phyloP scores from a whole-genome alignment of 331 rosid species.

The Pyrus hybrid region DNA sequence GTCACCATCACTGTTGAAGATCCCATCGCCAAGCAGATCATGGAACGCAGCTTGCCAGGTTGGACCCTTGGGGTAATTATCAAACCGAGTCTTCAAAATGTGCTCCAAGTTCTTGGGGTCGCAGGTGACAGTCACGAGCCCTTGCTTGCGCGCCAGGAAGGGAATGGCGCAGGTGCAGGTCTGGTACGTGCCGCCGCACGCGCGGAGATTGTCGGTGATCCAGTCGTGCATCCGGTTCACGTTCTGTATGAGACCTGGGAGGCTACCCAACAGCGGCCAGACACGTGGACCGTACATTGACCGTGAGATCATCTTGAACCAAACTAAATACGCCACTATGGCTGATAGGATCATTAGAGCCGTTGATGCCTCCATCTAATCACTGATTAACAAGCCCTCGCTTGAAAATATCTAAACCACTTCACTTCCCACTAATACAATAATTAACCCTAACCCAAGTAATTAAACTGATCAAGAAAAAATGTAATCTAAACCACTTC shows the following conservation, averaged over 20 bases:
- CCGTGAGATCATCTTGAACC: conserved; percentile 43
- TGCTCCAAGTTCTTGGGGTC: conserved; percentile 79
- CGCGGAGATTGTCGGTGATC: conserved; percentile 66
- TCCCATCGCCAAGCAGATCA: conserved; percentile 70
- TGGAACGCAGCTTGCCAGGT: conserved; percentile 73
- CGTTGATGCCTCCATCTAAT: conserved; percentile 48
- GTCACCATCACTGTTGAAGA: conserved; percentile 79
- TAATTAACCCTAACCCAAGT: not conserved
- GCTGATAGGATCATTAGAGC: conserved; percentile 37
- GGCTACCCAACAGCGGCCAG: conserved; percentile 77
- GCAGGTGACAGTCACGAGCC: conserved; percentile 80
- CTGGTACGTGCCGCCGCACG: conserved; percentile 80
- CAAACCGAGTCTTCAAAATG: conserved; percentile 65
- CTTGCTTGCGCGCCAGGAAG: conserved; percentile 51
- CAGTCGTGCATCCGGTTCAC: conserved; percentile 74
- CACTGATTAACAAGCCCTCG: not conserved
- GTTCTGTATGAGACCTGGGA: conserved; percentile 58
- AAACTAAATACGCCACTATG: conserved; percentile 42
- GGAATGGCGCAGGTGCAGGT: conserved; percentile 61
- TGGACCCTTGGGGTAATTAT: conserved; percentile 86
- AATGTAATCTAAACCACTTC: too few species aligned
- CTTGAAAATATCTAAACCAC: not conserved
- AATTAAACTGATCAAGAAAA: not conserved
- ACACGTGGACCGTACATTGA: conserved; percentile 68
- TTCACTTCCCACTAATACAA: not conserved